These are phyloP conservation scores for Boletellus ananas DNA, from an alignment of 768 basidiomycete genomes.

Conservation along the genomic window DNA sequence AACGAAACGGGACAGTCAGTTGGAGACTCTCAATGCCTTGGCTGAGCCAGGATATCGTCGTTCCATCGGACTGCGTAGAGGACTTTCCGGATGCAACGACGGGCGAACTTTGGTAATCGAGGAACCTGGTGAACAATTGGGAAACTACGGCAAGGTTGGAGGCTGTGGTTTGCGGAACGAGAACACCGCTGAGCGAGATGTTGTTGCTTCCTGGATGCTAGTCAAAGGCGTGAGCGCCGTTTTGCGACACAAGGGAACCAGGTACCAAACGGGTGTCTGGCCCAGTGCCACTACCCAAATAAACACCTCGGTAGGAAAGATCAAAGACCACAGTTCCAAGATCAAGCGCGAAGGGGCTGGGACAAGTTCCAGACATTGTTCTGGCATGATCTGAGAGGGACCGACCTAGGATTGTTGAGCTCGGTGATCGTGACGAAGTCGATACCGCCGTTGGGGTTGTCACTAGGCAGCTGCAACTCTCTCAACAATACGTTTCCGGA, in stretches of 20 bases:
- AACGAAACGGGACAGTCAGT: conserved; percentile 61
- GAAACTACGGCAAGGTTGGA: conserved; percentile 49
- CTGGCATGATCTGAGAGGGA: not conserved
- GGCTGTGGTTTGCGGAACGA: conserved; percentile 49
- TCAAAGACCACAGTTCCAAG: conserved; percentile 66
- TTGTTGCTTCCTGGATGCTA: conserved; percentile 53
- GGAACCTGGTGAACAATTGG: conserved; percentile 64
- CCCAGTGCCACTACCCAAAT: conserved; percentile 54
- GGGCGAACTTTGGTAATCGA: conserved; percentile 57
- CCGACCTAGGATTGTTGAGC: conserved; percentile 55
- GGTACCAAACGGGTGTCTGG: conserved; percentile 48
- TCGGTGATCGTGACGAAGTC: conserved; percentile 55
- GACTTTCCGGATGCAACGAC: conserved; percentile 60
- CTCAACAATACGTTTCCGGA: conserved; percentile 49
- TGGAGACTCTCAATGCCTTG: conserved; percentile 52
- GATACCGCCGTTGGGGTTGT: conserved; percentile 65
- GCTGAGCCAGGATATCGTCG: conserved; percentile 63
- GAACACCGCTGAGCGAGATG: conserved; percentile 54
- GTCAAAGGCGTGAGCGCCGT: conserved; percentile 1
- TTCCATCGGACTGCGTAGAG: conserved; percentile 53
- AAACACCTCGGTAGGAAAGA: conserved; percentile 53
- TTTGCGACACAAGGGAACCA: not conserved
- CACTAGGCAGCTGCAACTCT: conserved; percentile 63
- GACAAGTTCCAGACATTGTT: not conserved
- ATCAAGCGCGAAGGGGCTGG: conserved; percentile 63